phyloP scores from a whole-genome alignment of 2,329 filamentous ascomycete species.

The Metarhizium brunneum region DNA sequence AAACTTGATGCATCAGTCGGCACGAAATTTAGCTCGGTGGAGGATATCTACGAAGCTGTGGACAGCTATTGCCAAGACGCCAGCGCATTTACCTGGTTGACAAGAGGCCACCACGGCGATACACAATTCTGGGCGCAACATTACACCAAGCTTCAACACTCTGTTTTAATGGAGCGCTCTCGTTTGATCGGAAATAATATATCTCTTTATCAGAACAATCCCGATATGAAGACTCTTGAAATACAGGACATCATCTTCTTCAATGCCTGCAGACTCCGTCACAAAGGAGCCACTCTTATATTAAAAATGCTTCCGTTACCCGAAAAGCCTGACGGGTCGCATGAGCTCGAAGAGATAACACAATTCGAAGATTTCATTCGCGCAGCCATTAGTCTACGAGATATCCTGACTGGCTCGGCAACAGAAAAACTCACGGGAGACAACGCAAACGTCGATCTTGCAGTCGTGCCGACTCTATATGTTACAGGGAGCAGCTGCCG shows the following conservation, averaged over 20 bases:
- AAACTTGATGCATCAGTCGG: conserved; percentile 7
- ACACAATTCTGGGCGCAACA: conserved; percentile 10
- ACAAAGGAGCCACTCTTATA: background rate
- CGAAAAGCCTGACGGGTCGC: background rate
- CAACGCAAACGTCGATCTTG: conserved; percentile 8
- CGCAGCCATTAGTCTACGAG: background rate
- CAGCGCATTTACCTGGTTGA: conserved; percentile 12
- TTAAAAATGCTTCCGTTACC: background rate
- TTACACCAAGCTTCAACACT: conserved; percentile 10
- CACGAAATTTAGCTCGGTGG: conserved; percentile 8
- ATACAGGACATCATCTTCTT: background rate
- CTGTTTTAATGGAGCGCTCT: conserved; percentile 3
- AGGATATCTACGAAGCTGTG: conserved; percentile 10
- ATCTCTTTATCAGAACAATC: background rate
- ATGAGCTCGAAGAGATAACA: background rate
- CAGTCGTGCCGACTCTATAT: conserved; percentile 10
- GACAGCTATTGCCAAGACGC: conserved; percentile 16
- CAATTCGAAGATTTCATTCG: background rate
- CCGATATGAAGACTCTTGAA: background rate
- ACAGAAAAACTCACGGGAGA: background rate
- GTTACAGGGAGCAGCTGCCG: conserved; percentile 6
- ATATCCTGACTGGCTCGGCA: background rate
- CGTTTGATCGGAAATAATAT: background rate
- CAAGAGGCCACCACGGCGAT: conserved; percentile 7
- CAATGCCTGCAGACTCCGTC: background rate